Conservation (phyloP, 2,329 filamentous ascomycete genomes). For the Colletotrichum limetticola region DNA sequence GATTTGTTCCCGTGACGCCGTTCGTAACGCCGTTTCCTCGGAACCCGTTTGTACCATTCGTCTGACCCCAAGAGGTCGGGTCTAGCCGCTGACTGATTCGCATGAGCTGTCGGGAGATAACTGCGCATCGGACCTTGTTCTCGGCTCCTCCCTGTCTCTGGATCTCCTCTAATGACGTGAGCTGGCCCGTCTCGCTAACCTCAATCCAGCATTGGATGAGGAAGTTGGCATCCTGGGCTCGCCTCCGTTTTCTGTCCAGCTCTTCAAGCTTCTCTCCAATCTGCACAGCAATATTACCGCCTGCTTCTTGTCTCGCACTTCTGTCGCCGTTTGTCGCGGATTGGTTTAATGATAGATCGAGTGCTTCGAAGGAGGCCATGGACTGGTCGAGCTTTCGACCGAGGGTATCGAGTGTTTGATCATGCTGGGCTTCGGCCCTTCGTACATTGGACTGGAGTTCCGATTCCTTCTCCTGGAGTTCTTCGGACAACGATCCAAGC, state of each 20-base stretch:
- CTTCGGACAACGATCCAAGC: conserved; percentile 78
- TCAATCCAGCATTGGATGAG: conserved; percentile 97
- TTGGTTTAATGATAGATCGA: conserved; percentile 85
- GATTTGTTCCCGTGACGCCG: conserved; percentile 53
- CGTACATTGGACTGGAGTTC: conserved; percentile 91
- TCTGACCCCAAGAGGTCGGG: conserved; percentile 75
- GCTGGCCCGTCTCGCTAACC: conserved; percentile 87
- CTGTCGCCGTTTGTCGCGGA: conserved; percentile 49
- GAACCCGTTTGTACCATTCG: conserved; percentile 65
- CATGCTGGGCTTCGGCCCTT: conserved; percentile 90
- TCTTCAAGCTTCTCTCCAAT: conserved; percentile 96
- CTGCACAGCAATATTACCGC: conserved; percentile 91
- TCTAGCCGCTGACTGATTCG: conserved; percentile 94
- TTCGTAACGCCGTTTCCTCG: conserved; percentile 61
- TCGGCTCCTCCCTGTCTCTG: conserved; percentile 86
- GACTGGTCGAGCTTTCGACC: conserved; percentile 92
- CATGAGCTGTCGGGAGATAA: conserved; percentile 92
- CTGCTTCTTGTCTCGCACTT: conserved; percentile 63
- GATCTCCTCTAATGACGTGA: conserved; percentile 89
- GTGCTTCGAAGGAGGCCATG: conserved; percentile 89
- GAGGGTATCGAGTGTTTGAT: conserved; percentile 87
- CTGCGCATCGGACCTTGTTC: conserved; percentile 92
- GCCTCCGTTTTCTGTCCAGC: conserved; percentile 88
- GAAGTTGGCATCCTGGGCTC: conserved; percentile 93
- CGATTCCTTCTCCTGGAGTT: conserved; percentile 90